Evolutionary conservation across 2,329 filamentous ascomycete genomes (phyloP), one percentile per base, ranked within the genome.

Genomic region (Colletotrichum acutatum): DNA sequence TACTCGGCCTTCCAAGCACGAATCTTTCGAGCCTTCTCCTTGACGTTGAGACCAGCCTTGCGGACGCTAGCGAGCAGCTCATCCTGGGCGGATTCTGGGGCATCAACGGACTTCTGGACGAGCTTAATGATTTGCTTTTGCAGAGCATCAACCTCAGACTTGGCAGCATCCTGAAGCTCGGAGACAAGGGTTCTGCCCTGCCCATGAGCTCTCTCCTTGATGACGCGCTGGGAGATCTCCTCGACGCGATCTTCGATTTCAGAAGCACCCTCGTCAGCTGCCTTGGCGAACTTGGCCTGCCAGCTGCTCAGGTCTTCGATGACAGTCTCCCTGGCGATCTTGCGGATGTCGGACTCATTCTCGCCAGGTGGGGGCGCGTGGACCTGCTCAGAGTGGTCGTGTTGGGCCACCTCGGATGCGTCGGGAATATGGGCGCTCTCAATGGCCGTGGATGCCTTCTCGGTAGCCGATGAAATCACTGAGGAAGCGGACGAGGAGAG

Each of bases 211-310:
- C 94, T 90, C 19, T 89, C 89, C 2, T 90, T 84, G 71, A 94
- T 86, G 84, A 90, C 86, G 54, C 84, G 83, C 71, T 83, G 82
- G 16, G 85, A 80, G 49, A 91, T 89, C 69, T 94, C 91, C 46
- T 88, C 85, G 22, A 93, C 84, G 46, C 91, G 89, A 4, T 90
- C 87, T 42, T 96, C 93, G 74, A 98, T 94, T 74, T 97, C 89
- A 24, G 80, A 79, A 4, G 89, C 89, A 5, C 95, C 95, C 80
- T 97, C 95, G 73, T 97, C 93, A 8, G 94, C 94, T 11, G 95
- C 95, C 72, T 92, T 90, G 32, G 93, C 89, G 80, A 98, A 98
- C 79, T 97, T 97, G 74, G 90, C 90, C 82, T 98, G 93, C 96
- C 97, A 99, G 68, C 89, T 88, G 76, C 90, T 89, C 16, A 99